phyloP scores from a whole-genome alignment of 331 rosid genomes.

The Saraca asoca region DNA sequence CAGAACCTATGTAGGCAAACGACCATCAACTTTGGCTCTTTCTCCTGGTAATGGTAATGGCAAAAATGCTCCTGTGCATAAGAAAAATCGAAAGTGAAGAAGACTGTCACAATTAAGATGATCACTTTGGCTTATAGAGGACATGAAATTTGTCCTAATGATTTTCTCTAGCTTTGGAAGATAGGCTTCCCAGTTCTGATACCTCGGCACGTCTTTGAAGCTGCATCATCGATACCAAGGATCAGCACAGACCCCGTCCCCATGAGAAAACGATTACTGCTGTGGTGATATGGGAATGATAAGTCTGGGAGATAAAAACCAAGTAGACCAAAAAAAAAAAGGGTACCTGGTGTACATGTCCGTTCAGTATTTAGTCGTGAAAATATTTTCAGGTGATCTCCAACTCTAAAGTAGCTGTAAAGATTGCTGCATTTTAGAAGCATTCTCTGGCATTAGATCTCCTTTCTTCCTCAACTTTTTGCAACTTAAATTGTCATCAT shows the following conservation, averaged over 20 bases:
- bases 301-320: slow-evolving; percentile 24
- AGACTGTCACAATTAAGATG: slow-evolving; percentile 71
- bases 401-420: slow-evolving; percentile 6
- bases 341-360: neutral
- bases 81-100: slow-evolving; percentile 69
- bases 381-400: slow-evolving; percentile 12
- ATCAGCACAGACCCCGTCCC: neutral
- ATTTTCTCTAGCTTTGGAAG: slow-evolving; percentile 1
- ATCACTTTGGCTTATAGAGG: slow-evolving; percentile 11
- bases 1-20: slow-evolving; percentile 66
- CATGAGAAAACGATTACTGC: slow-evolving; percentile 27
- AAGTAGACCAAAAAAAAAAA: neutral
- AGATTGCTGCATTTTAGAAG: slow-evolving; percentile 18
- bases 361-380: slow-evolving; percentile 23
- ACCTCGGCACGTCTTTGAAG: slow-evolving; percentile 1
- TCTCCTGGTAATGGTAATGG: slow-evolving; percentile 37
- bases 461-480: no score
- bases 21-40: slow-evolving; percentile 42
- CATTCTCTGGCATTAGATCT: neutral
- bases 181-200: neutral
- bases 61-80: slow-evolving; percentile 37
- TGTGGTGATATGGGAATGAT: neutral
- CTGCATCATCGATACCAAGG: slow-evolving; percentile 28
- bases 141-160: neutral
- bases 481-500: slow-evolving; percentile 17